These are phyloP conservation scores for Cryptococcus wingfieldii DNA, from an alignment of 1,284 basidiomycete genomes.

Conservation along the genomic window DNA sequence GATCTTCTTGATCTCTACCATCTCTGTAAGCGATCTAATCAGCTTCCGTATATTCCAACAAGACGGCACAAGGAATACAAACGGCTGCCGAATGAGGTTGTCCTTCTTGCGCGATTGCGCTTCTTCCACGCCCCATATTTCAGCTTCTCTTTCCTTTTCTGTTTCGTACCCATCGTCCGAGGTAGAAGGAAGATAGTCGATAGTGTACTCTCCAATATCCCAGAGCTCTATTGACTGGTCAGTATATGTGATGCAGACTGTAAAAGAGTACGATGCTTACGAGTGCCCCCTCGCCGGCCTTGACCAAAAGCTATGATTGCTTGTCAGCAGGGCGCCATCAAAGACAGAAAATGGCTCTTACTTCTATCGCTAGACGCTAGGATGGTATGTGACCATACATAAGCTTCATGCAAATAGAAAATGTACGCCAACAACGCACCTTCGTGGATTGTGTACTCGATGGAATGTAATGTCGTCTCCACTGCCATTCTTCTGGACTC, in stretches of 20 bases:
- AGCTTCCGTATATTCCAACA: not conserved
- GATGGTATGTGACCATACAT: not conserved
- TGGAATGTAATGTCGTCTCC: slow-evolving; percentile 36
- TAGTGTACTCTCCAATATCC: slow-evolving; percentile 37
- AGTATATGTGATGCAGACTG: not conserved
- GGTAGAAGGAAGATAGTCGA: slow-evolving; percentile 14
- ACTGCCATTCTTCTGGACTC: slow-evolving; percentile 31
- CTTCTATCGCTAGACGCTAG: slow-evolving; percentile 21
- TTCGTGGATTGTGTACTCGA: slow-evolving; percentile 33
- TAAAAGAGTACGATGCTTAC: slow-evolving; percentile 10
- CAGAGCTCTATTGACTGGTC: slow-evolving; percentile 26
- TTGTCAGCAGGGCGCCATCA: not conserved
- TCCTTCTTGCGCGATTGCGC: not conserved
- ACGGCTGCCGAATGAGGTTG: not conserved
- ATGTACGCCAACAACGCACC: slow-evolving; percentile 12
- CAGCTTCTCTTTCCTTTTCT: slow-evolving; percentile 17
- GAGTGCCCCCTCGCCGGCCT: slow-evolving; percentile 30
- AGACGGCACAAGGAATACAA: not conserved
- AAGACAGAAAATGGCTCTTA: slow-evolving; percentile 1
- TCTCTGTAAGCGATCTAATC: slow-evolving; percentile 5
- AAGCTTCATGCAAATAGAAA: not conserved
- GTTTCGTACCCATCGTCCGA: slow-evolving; percentile 18
- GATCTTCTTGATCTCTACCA: slow-evolving; percentile 28
- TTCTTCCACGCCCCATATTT: slow-evolving; percentile 8
- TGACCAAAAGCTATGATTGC: slow-evolving; percentile 16